Base-by-base conservation (phyloP, 1,284 basidiomycete genomes). In the Ustilago bromivora region DNA sequence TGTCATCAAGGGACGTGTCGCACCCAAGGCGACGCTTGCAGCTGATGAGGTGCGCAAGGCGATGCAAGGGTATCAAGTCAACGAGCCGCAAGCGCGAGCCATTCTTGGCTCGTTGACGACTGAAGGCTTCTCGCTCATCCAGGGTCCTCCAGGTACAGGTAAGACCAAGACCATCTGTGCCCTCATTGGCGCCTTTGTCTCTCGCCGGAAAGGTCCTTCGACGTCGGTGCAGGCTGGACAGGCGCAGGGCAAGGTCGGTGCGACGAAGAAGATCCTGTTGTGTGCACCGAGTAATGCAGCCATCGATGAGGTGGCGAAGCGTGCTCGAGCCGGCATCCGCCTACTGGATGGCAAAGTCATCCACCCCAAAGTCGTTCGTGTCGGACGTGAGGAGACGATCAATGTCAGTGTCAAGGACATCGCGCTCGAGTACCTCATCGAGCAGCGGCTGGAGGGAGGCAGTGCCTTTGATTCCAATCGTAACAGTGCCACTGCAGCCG, bases 281-380 rank as follows among this genome's bases (percentile, higher is more conserved):
- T 99, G 97, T 84, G 97, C 97, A 0, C 97, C 97, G 1, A 96
- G 94, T 88, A 99, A 99, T 86, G 97, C 97, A 15, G 97, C 97
- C 47, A 96, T 99, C 59, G 96, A 99, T 85, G 97, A 99, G 88
- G 92, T 99, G 32, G 94, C 94, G 7, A 91, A 91, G 82, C 92
- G 97, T 63, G 88, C 98, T 47, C 93, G 93, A 85, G 91, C 93
- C 41, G 92, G 93, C 5, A 90, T 93, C 40, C 89, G 91, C 40
- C 89, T 90, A 23, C 86, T 90, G 11, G 88, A 90, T 32, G 91
- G 90, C 56, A 88, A 88, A 60, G 87, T 89, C 8, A 87, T 90
- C 23, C 84, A 88, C 17, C 90, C 93, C 32, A 95, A 92, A 64
- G 92, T 99, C 5, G 95, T 99, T 23, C 92, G 97, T 38, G 90